Percentiles rank a stretch among this genome's conserved stretches.
Evolutionary conservation across 805 yeast genomes (phyloP).

Genomic region (Zygoascus biomembranicola): DNA sequence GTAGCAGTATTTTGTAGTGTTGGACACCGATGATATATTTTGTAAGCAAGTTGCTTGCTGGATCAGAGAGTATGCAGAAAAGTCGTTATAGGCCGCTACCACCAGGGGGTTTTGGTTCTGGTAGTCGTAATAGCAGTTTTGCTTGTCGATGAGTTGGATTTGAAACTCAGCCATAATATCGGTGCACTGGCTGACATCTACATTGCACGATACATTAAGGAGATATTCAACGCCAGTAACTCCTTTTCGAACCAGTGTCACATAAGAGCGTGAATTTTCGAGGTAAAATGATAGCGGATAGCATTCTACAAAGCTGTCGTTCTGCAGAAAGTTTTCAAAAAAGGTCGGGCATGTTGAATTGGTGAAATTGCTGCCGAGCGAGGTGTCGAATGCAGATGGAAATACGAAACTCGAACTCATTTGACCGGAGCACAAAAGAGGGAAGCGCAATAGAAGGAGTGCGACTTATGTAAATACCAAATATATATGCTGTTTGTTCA

Average conservation of each 20-base stretch:
- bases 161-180: constrained; percentile 18
- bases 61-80: constrained; percentile 21
- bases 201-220: constrained; percentile 22
- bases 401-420: constrained; percentile 1
- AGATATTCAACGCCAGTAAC: constrained; percentile 17
- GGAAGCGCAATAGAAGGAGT: no score
- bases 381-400: constrained; percentile 25
- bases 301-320: constrained; percentile 20
- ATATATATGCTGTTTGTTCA: no score
- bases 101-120: constrained; percentile 22
- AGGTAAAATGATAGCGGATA: constrained; percentile 26
- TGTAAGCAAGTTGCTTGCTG: constrained; percentile 23
- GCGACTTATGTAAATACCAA: no score
- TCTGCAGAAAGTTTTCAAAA: constrained; percentile 19
- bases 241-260: constrained; percentile 21
- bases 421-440: not conserved
- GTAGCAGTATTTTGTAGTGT: constrained; percentile 21
- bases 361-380: constrained; percentile 23
- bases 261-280: constrained; percentile 24
- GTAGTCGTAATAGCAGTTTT: constrained; percentile 20
- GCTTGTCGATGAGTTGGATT: constrained; percentile 7
- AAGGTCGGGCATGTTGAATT: constrained; percentile 20
- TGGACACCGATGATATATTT: not conserved
- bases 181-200: constrained; percentile 16
- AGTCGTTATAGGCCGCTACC: constrained; percentile 21